phyloP scores from a whole-genome alignment of 345 rosid species.

The Dipteronia sinensis region DNA sequence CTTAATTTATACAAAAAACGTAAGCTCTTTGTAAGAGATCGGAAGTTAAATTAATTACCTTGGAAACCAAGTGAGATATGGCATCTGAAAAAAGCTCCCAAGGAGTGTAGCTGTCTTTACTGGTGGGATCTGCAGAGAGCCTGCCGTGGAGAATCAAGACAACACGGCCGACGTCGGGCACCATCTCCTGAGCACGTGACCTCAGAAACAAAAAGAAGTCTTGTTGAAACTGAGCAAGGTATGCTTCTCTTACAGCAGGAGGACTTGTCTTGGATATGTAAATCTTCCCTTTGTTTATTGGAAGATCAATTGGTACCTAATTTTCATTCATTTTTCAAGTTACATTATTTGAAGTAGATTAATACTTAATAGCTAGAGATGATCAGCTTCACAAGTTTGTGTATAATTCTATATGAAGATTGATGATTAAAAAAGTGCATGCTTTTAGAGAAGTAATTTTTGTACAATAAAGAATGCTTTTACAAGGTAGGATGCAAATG shows the following conservation, averaged over 20 bases:
- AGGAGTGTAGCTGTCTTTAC: not conserved
- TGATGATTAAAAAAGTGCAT: too few relatives aligned
- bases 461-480: too few relatives aligned
- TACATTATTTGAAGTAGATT: too few relatives aligned
- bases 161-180: conserved; percentile 19
- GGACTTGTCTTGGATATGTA: conserved; percentile 28
- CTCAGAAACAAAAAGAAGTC: conserved; percentile 29
- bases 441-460: too few relatives aligned
- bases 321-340: too few relatives aligned
- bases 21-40: too few relatives aligned
- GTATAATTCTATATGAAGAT: too few relatives aligned
- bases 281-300: conserved; percentile 31
- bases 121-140: not conserved
- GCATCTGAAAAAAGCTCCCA: conserved; percentile 23
- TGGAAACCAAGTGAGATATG: conserved; percentile 18
- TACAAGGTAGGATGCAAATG: too few relatives aligned
- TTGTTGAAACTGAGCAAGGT: conserved; percentile 26
- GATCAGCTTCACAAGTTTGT: too few relatives aligned
- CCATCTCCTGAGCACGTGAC: conserved; percentile 29
- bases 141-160: conserved; percentile 24
- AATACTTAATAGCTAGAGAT: too few relatives aligned
- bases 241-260: conserved; percentile 22
- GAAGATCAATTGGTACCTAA: too few relatives aligned
- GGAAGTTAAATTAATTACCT: conserved; percentile 1
- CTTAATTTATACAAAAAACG: too few relatives aligned